These are phyloP conservation scores for Cladophialophora immunda DNA, from an alignment of 2,329 filamentous ascomycete genomes.

Conservation along the genomic window DNA sequence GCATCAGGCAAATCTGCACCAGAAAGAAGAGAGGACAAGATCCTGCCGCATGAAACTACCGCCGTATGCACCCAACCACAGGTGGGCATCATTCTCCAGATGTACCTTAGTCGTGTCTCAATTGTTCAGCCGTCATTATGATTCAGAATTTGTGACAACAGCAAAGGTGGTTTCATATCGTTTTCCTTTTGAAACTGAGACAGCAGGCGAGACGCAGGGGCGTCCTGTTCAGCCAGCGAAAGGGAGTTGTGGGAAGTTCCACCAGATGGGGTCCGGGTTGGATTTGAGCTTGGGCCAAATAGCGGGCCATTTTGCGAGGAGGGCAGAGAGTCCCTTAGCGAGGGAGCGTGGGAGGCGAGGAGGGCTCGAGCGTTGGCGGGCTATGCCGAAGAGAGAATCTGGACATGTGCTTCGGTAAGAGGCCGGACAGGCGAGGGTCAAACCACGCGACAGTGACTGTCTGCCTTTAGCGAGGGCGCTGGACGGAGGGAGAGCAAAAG, in stretches of 20 bases:
- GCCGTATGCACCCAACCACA: background rate
- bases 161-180: background rate
- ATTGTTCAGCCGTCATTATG: background rate
- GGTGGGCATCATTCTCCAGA: background rate
- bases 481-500: conserved; percentile 1
- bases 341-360: background rate
- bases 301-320: background rate
- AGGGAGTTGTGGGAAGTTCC: background rate
- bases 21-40: background rate
- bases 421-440: conserved; percentile 5
- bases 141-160: background rate
- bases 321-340: background rate
- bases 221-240: background rate
- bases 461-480: background rate
- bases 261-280: background rate
- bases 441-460: conserved; percentile 13
- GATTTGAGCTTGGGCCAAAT: background rate
- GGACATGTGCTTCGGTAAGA: conserved; percentile 22
- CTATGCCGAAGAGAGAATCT: conserved; percentile 22
- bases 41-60: background rate
- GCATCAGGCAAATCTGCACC: conserved; percentile 2
- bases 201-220: background rate
- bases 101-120: background rate
- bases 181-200: conserved; percentile 9
- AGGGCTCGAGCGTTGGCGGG: background rate